Evolutionary conservation across 805 yeast species (phyloP), one percentile per base, ranked within the genome.

Genomic region (Kazachstania viticola): DNA sequence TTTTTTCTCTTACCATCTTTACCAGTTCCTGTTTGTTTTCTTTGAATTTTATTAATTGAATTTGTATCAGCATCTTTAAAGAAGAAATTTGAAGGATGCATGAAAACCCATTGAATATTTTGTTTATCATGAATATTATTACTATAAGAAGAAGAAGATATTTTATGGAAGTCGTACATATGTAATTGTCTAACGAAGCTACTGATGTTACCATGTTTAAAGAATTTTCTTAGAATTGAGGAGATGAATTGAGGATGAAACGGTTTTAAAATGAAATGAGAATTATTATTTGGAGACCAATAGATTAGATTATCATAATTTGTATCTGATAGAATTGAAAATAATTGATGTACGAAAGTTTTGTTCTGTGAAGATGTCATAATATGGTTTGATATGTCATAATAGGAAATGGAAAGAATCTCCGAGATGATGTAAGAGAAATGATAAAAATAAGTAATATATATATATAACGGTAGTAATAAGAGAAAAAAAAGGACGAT

Each of bases 141-240:
- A 21, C 18, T 28, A 15, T 19, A 28, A 14, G 31, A 12, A 19
- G 21, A 26, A 1, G 35, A 23, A 4, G 45, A 28, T 61, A 70
- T 76, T 59, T 87, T 85, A 56, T 87, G 95, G 61, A 87, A 85
- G 1, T 95, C 95, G 54, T 85, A 85, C 96, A 87, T 88, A 62
- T 88, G 94, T 28, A 87, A 63, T 58, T 88, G 96, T 29, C 96
- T 72, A 22, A 88, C 95, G 61, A 88, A 88, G 38, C 88, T 76
- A 16, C 94, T 84, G 18, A 87, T 84, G 51, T 88, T 88, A 3
- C 94, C 93, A 60, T 87, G 96, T 54, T 88, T 88, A 65, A 88
- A 87, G 54, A 81, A 85, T 29, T 66, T 65, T n/a, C 79, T 73
- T 30, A 79, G 51, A 17, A 53, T 54, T 21, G 36, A 28, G 9